phyloP scores from a whole-genome alignment of 192 early-diverging fungal genomes.

The Dimargaris xerosporica region DNA sequence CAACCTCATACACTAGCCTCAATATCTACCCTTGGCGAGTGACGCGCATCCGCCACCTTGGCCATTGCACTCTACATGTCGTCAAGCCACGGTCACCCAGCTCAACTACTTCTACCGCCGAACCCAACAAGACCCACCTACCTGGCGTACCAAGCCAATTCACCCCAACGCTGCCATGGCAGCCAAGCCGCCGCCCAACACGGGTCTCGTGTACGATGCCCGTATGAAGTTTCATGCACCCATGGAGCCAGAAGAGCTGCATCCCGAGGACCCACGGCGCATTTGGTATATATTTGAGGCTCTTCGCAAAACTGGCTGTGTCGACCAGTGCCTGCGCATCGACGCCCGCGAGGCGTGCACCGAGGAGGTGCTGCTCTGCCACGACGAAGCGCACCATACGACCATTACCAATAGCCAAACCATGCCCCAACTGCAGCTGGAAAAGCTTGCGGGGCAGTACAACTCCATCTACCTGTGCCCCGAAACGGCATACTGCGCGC shows the following conservation, averaged over 20 bases:
- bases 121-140: too few relatives aligned
- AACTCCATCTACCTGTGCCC: slow-evolving; percentile 60
- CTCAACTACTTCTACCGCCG: too few relatives aligned
- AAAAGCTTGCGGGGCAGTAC: slow-evolving; percentile 24
- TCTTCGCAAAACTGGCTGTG: slow-evolving; percentile 27
- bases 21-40: too few relatives aligned
- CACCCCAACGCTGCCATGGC: background rate
- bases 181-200: slow-evolving; percentile 1
- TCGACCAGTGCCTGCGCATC: slow-evolving; percentile 29
- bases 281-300: slow-evolving; percentile 50
- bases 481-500: slow-evolving; percentile 42
- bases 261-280: slow-evolving; percentile 61
- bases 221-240: slow-evolving; percentile 48
- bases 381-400: background rate
- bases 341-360: slow-evolving; percentile 24
- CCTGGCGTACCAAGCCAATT: too few relatives aligned
- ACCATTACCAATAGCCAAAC: slow-evolving; percentile 14
- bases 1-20: too few relatives aligned
- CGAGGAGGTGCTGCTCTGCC: slow-evolving; percentile 21
- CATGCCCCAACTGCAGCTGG: slow-evolving; percentile 29
- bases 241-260: slow-evolving; percentile 39
- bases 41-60: too few relatives aligned
- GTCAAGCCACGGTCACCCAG: too few relatives aligned
- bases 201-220: slow-evolving; percentile 42
- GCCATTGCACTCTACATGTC: too few relatives aligned